These are phyloP conservation scores for Chlorella sp. DNA, from an alignment of 139 green algal genomes.

Conservation along the genomic window DNA sequence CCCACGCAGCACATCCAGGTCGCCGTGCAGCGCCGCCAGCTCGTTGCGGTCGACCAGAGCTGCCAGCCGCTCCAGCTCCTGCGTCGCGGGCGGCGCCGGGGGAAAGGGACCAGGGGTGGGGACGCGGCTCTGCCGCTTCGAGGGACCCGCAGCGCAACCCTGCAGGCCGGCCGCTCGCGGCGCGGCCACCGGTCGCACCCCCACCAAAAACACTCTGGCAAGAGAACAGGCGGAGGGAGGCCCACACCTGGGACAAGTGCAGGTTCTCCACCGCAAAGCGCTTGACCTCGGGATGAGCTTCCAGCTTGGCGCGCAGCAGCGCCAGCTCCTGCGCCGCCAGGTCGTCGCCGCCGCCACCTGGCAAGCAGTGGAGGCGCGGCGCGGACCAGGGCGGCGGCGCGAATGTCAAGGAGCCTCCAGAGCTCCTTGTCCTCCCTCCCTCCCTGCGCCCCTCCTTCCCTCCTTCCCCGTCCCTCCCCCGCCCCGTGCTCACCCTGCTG, in stretches of 20 bases:
- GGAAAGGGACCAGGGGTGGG: not conserved
- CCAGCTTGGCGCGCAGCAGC: constrained; percentile 22
- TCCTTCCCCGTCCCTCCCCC: too few relatives aligned
- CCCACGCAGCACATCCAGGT: constrained; percentile 30
- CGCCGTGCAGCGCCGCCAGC: constrained; percentile 17
- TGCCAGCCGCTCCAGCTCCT: constrained; percentile 36
- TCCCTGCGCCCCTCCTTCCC: too few relatives aligned
- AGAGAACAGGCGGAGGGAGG: too few relatives aligned
- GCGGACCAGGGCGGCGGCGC: too few relatives aligned
- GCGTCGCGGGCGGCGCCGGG: not conserved
- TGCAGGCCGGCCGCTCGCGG: too few relatives aligned
- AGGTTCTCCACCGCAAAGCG: constrained; percentile 58
- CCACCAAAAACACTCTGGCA: too few relatives aligned
- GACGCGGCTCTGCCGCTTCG: too few relatives aligned
- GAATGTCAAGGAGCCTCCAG: not conserved
- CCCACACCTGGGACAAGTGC: constrained; percentile 19
- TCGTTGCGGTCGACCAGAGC: constrained; percentile 18
- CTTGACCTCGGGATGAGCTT: constrained; percentile 56
- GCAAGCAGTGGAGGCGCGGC: too few relatives aligned
- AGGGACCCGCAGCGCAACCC: too few relatives aligned
- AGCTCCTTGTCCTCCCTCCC: too few relatives aligned
- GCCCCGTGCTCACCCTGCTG: too few relatives aligned
- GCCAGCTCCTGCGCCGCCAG: constrained; percentile 32
- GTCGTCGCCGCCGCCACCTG: not conserved
- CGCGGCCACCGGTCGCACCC: too few relatives aligned